Percentiles rank a stretch among this genome's conserved stretches.
Conservation (phyloP, 2,329 filamentous ascomycete species). For the Fusarium mundagurra region DNA sequence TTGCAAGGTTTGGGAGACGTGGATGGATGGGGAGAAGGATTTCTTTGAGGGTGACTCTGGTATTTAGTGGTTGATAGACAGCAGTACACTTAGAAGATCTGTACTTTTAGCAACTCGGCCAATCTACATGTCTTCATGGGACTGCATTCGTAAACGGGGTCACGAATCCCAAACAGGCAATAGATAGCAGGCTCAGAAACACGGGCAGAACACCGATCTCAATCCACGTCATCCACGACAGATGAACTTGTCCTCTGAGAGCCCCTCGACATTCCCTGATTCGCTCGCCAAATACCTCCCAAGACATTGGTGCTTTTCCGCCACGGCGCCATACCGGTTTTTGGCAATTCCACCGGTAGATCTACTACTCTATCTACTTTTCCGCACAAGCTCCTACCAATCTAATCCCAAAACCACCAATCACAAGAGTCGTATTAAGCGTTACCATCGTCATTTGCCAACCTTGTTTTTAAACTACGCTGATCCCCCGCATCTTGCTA, state of each 20-base stretch:
- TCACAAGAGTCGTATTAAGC: not conserved
- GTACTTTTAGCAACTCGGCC: rapidly evolving
- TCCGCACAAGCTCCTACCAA: not conserved
- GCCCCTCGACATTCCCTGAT: no score
- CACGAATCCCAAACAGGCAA: rapidly evolving
- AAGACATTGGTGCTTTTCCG: not conserved
- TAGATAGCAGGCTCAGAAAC: no score
- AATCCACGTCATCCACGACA: not conserved
- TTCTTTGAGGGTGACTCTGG: slow-evolving; percentile 26
- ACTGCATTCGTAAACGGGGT: not conserved
- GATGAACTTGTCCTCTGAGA: no score
- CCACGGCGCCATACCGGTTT: not conserved
- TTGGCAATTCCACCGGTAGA: not conserved
- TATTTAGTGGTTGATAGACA: not conserved
- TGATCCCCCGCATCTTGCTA: slow-evolving; percentile 19
- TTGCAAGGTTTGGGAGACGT: slow-evolving; percentile 15
- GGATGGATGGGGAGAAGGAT: slow-evolving; percentile 5
- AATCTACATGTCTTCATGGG: not conserved
- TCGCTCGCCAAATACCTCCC: not conserved
- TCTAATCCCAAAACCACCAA: not conserved
- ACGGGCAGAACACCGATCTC: not conserved
- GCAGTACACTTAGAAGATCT: not conserved
- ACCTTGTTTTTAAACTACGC: slow-evolving; percentile 11
- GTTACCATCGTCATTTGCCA: not conserved
- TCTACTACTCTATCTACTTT: not conserved